phyloP scores from a whole-genome alignment of 345 rosid genomes.

The Melastoma malabathricum region DNA sequence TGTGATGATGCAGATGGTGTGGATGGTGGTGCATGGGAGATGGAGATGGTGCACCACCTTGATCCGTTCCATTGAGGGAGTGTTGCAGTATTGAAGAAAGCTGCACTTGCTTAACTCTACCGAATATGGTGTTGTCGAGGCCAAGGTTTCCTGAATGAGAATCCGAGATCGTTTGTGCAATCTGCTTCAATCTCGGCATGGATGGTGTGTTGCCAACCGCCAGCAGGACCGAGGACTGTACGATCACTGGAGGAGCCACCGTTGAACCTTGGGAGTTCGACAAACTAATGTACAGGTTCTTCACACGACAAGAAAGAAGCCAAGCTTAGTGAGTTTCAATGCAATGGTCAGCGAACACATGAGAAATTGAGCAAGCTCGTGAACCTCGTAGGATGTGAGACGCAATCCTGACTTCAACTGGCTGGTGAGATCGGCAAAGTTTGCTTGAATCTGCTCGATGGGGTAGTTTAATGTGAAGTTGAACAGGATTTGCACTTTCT shows the following conservation, averaged over 20 bases:
- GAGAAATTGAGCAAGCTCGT: constrained; percentile 1
- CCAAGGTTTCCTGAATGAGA: constrained; percentile 78
- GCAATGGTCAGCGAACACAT: too few species aligned
- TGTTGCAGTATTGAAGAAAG: constrained; percentile 68
- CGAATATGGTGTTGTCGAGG: constrained; percentile 60
- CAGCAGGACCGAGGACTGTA: constrained; percentile 64
- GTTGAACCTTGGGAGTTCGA: constrained; percentile 68
- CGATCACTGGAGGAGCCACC: constrained; percentile 49
- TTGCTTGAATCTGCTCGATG: constrained; percentile 41
- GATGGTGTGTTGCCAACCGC: constrained; percentile 55
- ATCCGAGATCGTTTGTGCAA: constrained; percentile 69
- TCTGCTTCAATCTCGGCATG: constrained; percentile 52
- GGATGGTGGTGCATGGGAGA: constrained; percentile 28
- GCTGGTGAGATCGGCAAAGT: constrained; percentile 48
- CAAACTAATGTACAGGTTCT: constrained; percentile 69
- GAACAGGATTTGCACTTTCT: constrained; percentile 66
- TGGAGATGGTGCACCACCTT: constrained; percentile 10
- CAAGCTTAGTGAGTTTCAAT: too few species aligned
- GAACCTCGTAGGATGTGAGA: constrained; percentile 67
- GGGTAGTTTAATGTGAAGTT: constrained; percentile 80
- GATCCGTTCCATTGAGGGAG: constrained; percentile 46
- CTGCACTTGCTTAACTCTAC: constrained; percentile 79
- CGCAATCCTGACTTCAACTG: constrained; percentile 67
- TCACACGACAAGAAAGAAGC: constrained; percentile 15
- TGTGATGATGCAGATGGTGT: constrained; percentile 28